phyloP scores from a whole-genome alignment of 345 rosid genomes.

The Citropsis articulata region DNA sequence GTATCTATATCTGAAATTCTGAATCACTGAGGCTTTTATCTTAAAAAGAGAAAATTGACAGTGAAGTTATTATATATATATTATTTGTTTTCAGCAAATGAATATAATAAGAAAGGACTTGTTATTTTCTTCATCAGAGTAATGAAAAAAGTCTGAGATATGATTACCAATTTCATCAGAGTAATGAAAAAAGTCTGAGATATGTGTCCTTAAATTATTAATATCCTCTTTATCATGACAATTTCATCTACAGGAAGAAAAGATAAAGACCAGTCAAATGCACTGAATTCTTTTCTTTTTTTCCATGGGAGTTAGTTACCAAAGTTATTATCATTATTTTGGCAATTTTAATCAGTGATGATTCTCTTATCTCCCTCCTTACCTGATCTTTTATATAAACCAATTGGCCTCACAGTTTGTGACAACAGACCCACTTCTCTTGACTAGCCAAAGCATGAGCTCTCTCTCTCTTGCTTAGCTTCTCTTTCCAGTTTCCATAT shows the following conservation, averaged over 20 bases:
- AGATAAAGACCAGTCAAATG: slow-evolving; percentile 24
- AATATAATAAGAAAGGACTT: neutral
- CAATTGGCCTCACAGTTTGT: slow-evolving; percentile 6
- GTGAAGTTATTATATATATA: too few relatives aligned
- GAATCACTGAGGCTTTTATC: slow-evolving; percentile 18
- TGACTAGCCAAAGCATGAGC: slow-evolving; percentile 7
- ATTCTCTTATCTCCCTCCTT: neutral
- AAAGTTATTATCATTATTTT: too few relatives aligned
- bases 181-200: neutral
- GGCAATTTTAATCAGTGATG: neutral
- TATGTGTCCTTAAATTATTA: neutral
- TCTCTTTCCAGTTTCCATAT: slow-evolving; percentile 6
- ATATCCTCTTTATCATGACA: neutral
- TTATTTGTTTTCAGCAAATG: neutral
- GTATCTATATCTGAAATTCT: slow-evolving; percentile 7
- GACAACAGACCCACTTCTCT: slow-evolving; percentile 21
- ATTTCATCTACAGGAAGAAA: neutral
- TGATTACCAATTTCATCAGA: neutral
- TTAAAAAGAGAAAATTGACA: neutral
- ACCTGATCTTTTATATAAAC: slow-evolving; percentile 24
- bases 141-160: neutral
- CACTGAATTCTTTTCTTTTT: neutral
- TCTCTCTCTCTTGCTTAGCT: neutral
- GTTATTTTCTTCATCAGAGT: neutral
- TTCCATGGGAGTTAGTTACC: slow-evolving; percentile 10